A percentile compares a stretch with the other conserved stretches of the same genome.
phyloP scores from a whole-genome alignment of 2,329 filamentous ascomycete species.

The Colletotrichum endophyticum region DNA sequence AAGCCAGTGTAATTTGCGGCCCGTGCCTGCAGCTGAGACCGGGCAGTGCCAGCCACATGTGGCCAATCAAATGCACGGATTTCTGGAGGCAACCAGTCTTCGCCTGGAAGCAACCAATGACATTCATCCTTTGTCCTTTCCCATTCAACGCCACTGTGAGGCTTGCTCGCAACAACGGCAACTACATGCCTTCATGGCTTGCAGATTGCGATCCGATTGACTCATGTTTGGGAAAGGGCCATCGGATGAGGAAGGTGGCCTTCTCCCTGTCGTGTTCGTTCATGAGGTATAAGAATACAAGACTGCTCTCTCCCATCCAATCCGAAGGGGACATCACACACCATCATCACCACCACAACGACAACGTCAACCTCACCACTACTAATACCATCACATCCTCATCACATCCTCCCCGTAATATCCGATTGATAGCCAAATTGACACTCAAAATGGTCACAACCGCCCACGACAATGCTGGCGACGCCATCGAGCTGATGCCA shows the following conservation, averaged over 20 bases:
- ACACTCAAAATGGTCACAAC: neutral
- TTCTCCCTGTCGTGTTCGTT: neutral
- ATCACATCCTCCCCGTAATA: neutral
- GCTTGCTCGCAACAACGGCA: neutral
- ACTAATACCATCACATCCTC: neutral
- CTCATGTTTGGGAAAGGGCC: neutral
- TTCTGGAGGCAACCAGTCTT: neutral
- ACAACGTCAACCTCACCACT: neutral
- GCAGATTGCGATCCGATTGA: neutral
- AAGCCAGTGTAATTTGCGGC: neutral
- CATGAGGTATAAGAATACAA: neutral
- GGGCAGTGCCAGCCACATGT: neutral
- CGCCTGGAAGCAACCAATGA: neutral
- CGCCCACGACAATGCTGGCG: neutral
- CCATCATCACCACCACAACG: neutral
- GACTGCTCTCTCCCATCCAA: neutral
- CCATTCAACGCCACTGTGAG: neutral
- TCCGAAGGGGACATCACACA: neutral
- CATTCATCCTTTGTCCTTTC: neutral
- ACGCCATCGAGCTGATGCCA: slow-evolving; percentile 13
- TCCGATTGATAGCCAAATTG: neutral
- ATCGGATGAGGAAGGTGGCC: neutral
- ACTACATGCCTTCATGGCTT: neutral
- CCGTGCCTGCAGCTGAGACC: neutral
- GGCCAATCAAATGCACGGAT: neutral